These are phyloP conservation scores for Lasiodiplodia citricola DNA, from an alignment of 2,329 filamentous ascomycete genomes.

Conservation along the genomic window DNA sequence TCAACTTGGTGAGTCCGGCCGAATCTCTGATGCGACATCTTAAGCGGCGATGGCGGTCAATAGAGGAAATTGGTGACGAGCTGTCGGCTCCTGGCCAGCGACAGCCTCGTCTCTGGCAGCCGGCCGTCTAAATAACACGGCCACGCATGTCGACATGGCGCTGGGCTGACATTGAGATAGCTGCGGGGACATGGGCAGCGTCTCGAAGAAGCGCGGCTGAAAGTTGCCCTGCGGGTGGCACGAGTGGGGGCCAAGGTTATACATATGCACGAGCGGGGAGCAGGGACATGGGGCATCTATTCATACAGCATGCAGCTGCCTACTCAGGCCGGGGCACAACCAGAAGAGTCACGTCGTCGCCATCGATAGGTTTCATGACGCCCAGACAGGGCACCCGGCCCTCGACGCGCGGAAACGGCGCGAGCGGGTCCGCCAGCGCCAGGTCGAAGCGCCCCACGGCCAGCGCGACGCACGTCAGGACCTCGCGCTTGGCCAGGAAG, in stretches of 20 bases:
- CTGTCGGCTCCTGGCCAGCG: background rate
- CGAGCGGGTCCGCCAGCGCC: background rate
- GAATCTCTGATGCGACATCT: background rate
- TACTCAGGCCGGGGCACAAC: background rate
- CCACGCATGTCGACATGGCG: background rate
- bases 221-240: background rate
- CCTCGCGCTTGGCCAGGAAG: conserved; percentile 24
- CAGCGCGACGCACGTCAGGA: conserved; percentile 20
- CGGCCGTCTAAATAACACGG: background rate
- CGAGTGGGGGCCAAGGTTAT: background rate
- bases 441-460: conserved; percentile 11
- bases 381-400: conserved; percentile 7
- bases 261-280: background rate
- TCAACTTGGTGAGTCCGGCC: conserved; percentile 1
- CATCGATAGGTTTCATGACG: background rate
- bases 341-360: background rate
- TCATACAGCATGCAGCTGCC: background rate
- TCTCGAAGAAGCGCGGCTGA: background rate
- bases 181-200: background rate
- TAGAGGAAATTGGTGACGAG: background rate
- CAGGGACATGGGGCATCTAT: background rate
- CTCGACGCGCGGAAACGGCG: conserved; percentile 20
- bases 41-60: background rate
- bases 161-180: background rate
- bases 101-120: background rate